These are phyloP conservation scores for Mortierella polycephala DNA, from an alignment of 371 early-diverging fungal genomes.

Conservation along the genomic window DNA sequence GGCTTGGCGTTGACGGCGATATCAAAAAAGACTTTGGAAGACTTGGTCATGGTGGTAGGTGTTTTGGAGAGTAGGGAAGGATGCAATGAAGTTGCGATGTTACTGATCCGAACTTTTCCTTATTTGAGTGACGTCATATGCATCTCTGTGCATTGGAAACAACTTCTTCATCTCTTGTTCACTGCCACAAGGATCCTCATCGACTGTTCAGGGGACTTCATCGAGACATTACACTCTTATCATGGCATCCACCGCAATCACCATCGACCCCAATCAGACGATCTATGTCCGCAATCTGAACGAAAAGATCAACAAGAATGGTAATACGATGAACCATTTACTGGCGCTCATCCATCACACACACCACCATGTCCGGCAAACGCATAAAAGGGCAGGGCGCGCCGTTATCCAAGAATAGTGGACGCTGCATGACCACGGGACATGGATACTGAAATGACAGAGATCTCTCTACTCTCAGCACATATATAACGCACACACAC, in stretches of 20 bases:
- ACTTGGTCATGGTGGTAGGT: slow-evolving; percentile 48
- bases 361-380: not conserved
- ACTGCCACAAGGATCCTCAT: no score
- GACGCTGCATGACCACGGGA: no score
- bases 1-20: slow-evolving; percentile 63
- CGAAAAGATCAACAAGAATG: slow-evolving; percentile 74
- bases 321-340: slow-evolving; percentile 47
- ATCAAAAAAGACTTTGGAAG: slow-evolving; percentile 69
- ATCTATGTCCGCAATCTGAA: slow-evolving; percentile 73
- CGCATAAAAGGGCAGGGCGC: not conserved
- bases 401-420: no score
- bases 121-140: not conserved
- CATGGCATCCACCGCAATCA: slow-evolving; percentile 31
- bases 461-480: not conserved
- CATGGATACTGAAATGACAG: not conserved
- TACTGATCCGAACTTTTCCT: no score
- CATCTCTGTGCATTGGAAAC: not conserved
- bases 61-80: not conserved
- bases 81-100: not conserved
- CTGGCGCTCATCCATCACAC: not conserved
- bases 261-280: slow-evolving; percentile 69
- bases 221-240: not conserved
- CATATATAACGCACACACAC: no score
- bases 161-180: not conserved
- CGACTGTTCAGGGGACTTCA: no score